phyloP scores from a whole-genome alignment of 345 rosid genomes.

The Kernera saxatilis region DNA sequence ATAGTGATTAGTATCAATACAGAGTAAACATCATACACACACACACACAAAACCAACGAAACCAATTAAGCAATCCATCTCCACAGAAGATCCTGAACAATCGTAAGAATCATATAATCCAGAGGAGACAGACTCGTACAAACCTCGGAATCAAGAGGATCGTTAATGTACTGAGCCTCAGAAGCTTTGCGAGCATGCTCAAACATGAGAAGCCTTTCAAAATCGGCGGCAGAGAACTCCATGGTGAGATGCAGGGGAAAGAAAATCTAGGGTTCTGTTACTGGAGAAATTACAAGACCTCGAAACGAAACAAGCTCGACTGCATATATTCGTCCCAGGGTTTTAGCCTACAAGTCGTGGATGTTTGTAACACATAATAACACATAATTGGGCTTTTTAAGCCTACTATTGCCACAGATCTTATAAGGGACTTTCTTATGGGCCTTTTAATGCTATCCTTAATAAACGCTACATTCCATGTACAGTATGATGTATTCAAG shows the following conservation, averaged over 20 bases:
- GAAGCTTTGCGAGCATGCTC: constrained; percentile 53
- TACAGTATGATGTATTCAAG: no score
- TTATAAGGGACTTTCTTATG: not conserved
- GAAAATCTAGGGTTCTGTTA: constrained; percentile 8
- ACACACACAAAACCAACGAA: not conserved
- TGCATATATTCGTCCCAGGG: not conserved
- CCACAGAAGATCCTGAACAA: not conserved
- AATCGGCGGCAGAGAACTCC: constrained; percentile 56
- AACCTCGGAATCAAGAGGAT: constrained; percentile 69
- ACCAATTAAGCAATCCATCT: not conserved
- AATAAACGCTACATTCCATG: no score
- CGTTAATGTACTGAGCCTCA: constrained; percentile 46
- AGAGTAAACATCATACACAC: not conserved
- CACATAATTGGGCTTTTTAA: not conserved
- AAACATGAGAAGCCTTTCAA: constrained; percentile 46
- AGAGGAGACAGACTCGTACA: not conserved
- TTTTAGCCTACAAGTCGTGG: constrained; percentile 2
- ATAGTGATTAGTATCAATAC: not conserved
- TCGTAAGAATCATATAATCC: not conserved
- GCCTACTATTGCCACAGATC: not conserved
- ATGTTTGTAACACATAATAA: not conserved
- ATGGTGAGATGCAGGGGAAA: constrained; percentile 20
- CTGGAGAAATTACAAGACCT: not conserved
- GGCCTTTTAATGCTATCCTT: not conserved
- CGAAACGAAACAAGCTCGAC: not conserved